These are phyloP conservation scores for Phellinidium pouzarii DNA, from an alignment of 1,284 basidiomycete species.

Conservation along the genomic window DNA sequence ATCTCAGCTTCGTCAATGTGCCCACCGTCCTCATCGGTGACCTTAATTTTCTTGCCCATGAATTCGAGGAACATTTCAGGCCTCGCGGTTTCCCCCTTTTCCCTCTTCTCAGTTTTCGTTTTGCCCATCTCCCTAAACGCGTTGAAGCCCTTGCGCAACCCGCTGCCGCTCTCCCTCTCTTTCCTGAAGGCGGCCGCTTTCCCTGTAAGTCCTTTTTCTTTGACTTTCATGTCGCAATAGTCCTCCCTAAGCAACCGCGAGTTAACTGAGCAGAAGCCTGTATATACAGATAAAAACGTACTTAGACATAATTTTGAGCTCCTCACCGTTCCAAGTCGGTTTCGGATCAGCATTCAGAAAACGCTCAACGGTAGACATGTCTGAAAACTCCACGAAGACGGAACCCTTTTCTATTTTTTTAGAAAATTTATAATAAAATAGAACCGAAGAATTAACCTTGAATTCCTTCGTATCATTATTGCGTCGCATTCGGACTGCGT, in stretches of 20 bases:
- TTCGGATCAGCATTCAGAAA: constrained; percentile 80
- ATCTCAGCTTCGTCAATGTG: constrained; percentile 65
- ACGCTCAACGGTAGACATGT: constrained; percentile 60
- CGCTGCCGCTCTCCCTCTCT: constrained; percentile 38
- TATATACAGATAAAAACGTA: constrained; percentile 30
- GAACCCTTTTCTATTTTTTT: constrained; percentile 54
- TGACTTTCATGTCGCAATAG: constrained; percentile 96
- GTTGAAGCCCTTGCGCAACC: constrained; percentile 65
- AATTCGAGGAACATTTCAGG: constrained; percentile 65
- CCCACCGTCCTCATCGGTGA: constrained; percentile 62
- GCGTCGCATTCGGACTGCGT: constrained; percentile 84
- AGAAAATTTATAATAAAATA: background rate
- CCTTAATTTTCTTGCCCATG: constrained; percentile 56
- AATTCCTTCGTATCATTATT: constrained; percentile 68
- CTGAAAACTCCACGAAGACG: constrained; percentile 87
- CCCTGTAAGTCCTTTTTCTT: constrained; percentile 84
- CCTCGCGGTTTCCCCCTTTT: constrained; percentile 37
- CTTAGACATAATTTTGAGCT: constrained; percentile 87
- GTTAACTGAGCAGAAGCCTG: background rate
- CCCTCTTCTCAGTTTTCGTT: constrained; percentile 31
- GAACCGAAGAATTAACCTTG: constrained; percentile 48
- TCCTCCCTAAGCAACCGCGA: constrained; percentile 70
- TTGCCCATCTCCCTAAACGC: constrained; percentile 67
- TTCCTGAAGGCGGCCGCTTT: constrained; percentile 49
- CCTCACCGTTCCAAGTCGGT: constrained; percentile 69